Evolutionary conservation across 495 filamentous ascomycete species (phyloP).

Genomic region (Xylaria venustula): DNA sequence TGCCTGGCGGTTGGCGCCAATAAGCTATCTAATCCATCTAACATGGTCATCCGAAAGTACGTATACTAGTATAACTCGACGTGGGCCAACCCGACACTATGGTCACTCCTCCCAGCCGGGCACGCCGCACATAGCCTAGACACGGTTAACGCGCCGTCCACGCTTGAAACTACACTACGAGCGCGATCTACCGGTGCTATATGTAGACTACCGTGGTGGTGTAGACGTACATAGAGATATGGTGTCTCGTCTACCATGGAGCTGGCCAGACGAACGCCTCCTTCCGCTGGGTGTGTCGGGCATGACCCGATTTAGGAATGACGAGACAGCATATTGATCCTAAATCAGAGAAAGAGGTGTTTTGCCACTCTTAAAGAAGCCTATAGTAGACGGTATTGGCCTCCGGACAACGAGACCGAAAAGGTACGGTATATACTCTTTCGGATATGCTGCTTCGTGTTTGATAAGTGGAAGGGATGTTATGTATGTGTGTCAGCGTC

Average conservation of each 20-base stretch:
- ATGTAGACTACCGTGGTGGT: neutral
- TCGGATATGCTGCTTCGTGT: neutral
- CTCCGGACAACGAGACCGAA: conserved; percentile 1
- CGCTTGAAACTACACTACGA: neutral
- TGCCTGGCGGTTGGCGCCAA: conserved; percentile 6
- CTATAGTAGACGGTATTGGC: neutral
- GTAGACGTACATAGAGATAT: neutral
- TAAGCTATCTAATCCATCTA: neutral
- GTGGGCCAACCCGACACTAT: neutral
- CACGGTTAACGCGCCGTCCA: conserved; percentile 1
- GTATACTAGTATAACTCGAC: no score
- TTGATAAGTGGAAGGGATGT: conserved; percentile 2
- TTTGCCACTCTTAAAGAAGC: neutral
- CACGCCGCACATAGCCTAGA: neutral
- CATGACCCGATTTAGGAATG: neutral
- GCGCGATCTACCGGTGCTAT: conserved; percentile 9
- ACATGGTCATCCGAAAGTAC: neutral
- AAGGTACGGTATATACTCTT: conserved; percentile 8
- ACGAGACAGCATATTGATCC: neutral
- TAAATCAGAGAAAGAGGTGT: neutral
- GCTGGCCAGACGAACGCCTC: neutral
- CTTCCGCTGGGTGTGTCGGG: neutral
- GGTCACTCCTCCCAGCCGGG: neutral
- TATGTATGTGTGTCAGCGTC: conserved; percentile 14
- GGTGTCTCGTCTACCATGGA: neutral